These are phyloP conservation scores for Cylindrotheca closterium DNA, from an alignment of 108 stramenopile species.

Conservation along the genomic window DNA sequence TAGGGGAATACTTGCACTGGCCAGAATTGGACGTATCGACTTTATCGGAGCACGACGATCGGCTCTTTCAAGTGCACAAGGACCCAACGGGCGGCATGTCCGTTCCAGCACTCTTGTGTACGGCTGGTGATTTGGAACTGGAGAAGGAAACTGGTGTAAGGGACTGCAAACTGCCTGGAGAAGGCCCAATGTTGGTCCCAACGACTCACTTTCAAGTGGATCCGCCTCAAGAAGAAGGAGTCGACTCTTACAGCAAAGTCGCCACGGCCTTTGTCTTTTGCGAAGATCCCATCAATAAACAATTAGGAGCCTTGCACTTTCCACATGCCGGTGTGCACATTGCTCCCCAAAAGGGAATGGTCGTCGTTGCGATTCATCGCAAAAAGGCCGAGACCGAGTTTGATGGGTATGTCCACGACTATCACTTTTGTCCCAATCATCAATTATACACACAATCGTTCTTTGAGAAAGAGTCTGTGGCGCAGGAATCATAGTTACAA, in stretches of 20 bases:
- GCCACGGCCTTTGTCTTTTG: slow-evolving; percentile 30
- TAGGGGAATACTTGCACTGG: too few species aligned
- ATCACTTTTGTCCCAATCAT: slow-evolving; percentile 40
- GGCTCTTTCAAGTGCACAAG: slow-evolving; percentile 14
- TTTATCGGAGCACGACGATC: not conserved
- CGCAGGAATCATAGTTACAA: too few species aligned
- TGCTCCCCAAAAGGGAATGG: slow-evolving; percentile 11
- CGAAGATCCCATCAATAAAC: slow-evolving; percentile 4
- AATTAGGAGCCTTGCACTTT: slow-evolving; percentile 31
- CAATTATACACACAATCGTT: slow-evolving; percentile 18
- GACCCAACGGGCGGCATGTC: slow-evolving; percentile 13
- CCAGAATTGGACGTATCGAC: too few species aligned
- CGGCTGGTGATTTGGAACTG: slow-evolving; percentile 1
- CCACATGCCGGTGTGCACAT: slow-evolving; percentile 29
- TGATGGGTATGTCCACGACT: slow-evolving; percentile 27
- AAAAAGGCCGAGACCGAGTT: not conserved
- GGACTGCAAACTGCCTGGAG: slow-evolving; percentile 29
- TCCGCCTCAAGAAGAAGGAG: not conserved
- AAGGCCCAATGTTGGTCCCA: not conserved
- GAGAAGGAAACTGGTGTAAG: not conserved
- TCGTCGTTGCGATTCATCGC: slow-evolving; percentile 29
- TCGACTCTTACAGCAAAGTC: not conserved
- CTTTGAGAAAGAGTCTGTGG: too few species aligned
- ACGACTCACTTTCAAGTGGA: slow-evolving; percentile 15
- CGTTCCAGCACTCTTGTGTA: slow-evolving; percentile 7